Percentiles rank a stretch among this genome's conserved stretches.
These are phyloP conservation scores for Zhuliangozyma parablackwelliae DNA, from an alignment of 1,139 yeast genomes.

Conservation along the genomic window DNA sequence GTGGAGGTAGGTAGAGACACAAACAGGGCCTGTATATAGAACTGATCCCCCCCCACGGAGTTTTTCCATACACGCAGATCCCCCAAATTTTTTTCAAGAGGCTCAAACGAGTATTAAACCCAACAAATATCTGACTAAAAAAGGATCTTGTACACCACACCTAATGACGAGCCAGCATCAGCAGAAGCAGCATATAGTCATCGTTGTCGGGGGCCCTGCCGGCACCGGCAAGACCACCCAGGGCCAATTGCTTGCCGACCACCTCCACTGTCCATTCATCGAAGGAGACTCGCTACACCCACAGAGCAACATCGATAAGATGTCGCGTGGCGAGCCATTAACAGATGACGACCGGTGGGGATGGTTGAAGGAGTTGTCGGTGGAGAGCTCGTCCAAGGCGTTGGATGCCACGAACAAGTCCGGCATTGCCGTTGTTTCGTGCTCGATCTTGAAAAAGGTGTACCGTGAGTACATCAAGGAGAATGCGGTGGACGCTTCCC, in stretches of 20 bases:
- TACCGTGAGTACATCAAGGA: conserved; percentile 60
- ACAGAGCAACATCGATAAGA: conserved; percentile 65
- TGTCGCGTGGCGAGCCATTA: conserved; percentile 76
- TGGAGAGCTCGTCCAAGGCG: conserved; percentile 33
- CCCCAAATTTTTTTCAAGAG: too few relatives aligned
- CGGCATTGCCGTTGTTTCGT: conserved; percentile 55
- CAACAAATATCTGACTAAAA: too few relatives aligned
- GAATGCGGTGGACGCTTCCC: conserved; percentile 21
- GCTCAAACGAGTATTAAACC: too few relatives aligned
- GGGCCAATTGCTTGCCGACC: conserved; percentile 48
- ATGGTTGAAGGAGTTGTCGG: conserved; percentile 64
- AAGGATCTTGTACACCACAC: too few relatives aligned
- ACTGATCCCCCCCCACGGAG: too few relatives aligned
- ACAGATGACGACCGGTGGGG: conserved; percentile 89
- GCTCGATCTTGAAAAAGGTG: conserved; percentile 73
- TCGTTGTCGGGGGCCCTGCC: conserved; percentile 80
- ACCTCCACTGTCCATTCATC: conserved; percentile 50
- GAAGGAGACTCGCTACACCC: conserved; percentile 90
- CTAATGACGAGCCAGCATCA: too few relatives aligned
- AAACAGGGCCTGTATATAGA: too few relatives aligned
- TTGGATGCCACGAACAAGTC: conserved; percentile 20
- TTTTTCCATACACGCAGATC: too few relatives aligned
- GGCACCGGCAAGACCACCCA: conserved; percentile 91
- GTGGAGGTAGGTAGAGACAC: too few relatives aligned
- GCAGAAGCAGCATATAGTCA: conserved; percentile 16